Base-by-base conservation (phyloP, 1,284 basidiomycete genomes). In the Moesziomyces parantarcticus region DNA sequence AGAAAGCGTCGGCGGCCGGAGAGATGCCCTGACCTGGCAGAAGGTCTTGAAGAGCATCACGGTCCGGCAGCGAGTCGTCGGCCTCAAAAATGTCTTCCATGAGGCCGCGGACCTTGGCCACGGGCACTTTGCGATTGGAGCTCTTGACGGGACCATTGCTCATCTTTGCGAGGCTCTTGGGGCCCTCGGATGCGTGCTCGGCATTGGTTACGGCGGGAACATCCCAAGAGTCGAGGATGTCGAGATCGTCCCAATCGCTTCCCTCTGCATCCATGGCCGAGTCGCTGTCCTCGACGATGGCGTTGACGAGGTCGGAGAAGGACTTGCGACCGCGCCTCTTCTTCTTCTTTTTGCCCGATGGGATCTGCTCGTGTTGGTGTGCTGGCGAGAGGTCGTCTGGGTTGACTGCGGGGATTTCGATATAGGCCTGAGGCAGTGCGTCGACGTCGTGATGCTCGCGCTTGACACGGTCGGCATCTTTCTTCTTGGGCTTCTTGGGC, bases 61-160 rank as follows among this genome's bases (percentile, higher is more conserved):
- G 90, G 1, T 90, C 87, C 3, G 91, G 88, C 21, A 96, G 86
- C 0, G 88, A 84, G 79, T 96, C 94, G 79, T 95, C 92, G 0
- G 93, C 92, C 80, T 95, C 92, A 72, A 95, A 92, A 21, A 96
- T 88, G 58, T 95, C 92, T 65, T 95, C 92, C 1, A 95, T 86
- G 20, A 91, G 82, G 7, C 87, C 87, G 2, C 86, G 87, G 6
- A 96, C 86, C 80, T 92, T 94, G 78, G 92, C 89, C 9, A 92
- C 84, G 0, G 91, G 89, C 1, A 68, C 54, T 51, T 64, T 68
- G 45, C 70, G 70, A 10, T 59, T 52, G 18, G 65, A 68, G 48
- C 53, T 58, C 60, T 67, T 72, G 58, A 72, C 69, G 9, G 69
- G 69, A 11, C 69, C 69, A 36, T 42, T 67, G 69, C 69, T 72